Evolutionary conservation across 768 basidiomycete genomes (phyloP).

Genomic region (Leccinum uliginosum): DNA sequence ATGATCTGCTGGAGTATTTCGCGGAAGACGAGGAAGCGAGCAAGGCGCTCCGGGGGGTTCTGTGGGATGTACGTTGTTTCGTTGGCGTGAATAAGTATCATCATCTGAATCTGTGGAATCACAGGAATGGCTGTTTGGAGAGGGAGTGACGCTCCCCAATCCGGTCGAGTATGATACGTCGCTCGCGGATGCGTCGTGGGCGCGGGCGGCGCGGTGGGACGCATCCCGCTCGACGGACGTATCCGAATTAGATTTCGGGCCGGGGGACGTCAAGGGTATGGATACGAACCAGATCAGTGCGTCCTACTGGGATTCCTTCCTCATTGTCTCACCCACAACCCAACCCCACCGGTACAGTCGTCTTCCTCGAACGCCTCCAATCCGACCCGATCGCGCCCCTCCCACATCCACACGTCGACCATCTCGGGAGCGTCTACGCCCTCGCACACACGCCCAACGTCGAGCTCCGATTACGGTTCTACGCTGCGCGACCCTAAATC

Average conservation of each 20-base stretch:
- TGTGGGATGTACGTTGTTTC: conserved; percentile 65
- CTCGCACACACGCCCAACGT: conserved; percentile 56
- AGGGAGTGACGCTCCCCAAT: conserved; percentile 69
- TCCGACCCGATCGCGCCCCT: conserved; percentile 45
- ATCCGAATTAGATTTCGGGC: conserved; percentile 49
- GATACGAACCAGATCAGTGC: conserved; percentile 74
- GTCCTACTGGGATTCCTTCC: conserved; percentile 10
- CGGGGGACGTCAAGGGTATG: conserved; percentile 57
- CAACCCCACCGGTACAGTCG: conserved; percentile 42
- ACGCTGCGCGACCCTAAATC: conserved; percentile 50
- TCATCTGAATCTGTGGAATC: not conserved
- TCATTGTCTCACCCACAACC: no score
- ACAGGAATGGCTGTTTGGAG: conserved; percentile 80
- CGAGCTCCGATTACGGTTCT: conserved; percentile 77
- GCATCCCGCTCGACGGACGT: conserved; percentile 48
- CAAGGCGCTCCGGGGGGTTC: conserved; percentile 63
- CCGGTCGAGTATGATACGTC: conserved; percentile 71
- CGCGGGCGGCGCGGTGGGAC: conserved; percentile 73
- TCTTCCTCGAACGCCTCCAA: conserved; percentile 79
- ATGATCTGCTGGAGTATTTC: conserved; percentile 72
- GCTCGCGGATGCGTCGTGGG: conserved; percentile 65
- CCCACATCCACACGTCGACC: conserved; percentile 52
- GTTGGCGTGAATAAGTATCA: not conserved
- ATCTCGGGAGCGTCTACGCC: conserved; percentile 52
- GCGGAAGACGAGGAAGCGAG: conserved; percentile 47